These are phyloP conservation scores for Silene conica DNA, from an alignment of 148 eudicot species.

Conservation along the genomic window DNA sequence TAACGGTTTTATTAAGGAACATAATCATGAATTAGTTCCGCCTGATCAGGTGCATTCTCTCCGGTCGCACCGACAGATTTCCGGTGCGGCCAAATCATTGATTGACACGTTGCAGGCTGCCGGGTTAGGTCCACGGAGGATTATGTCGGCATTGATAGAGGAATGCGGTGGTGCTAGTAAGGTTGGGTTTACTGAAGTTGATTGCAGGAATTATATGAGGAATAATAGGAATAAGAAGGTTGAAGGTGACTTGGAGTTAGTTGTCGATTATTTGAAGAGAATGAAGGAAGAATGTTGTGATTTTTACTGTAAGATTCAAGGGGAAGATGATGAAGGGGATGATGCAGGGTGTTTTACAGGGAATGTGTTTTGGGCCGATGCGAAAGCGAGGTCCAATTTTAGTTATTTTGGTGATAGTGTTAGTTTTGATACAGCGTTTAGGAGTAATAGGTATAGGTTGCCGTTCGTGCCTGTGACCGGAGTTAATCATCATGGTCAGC, in stretches of 20 bases:
- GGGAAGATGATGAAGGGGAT: conserved; percentile 19
- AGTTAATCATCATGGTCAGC: conserved; percentile 49
- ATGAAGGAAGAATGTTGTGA: conserved; percentile 27
- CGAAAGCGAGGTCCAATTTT: conserved; percentile 38
- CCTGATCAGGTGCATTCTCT: conserved; percentile 50
- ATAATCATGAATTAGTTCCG: conserved; percentile 51
- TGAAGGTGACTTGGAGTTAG: conserved; percentile 42
- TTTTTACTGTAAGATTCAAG: conserved; percentile 42
- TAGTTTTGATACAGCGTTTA: conserved; percentile 48
- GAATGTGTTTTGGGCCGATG: conserved; percentile 51
- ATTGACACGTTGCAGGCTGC: conserved; percentile 55
- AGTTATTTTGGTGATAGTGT: conserved; percentile 51
- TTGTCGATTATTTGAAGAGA: conserved; percentile 47
- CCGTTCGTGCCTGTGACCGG: conserved; percentile 57
- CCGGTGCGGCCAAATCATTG: conserved; percentile 49
- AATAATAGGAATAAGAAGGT: conserved; percentile 32
- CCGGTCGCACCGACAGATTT: conserved; percentile 49
- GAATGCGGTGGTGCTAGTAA: conserved; percentile 58
- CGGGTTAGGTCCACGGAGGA: conserved; percentile 50
- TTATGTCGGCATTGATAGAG: conserved; percentile 48
- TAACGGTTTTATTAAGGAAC: conserved; percentile 43
- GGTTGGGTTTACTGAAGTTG: conserved; percentile 59
- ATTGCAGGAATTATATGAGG: conserved; percentile 58
- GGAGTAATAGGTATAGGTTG: conserved; percentile 58
- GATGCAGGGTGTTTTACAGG: conserved; percentile 20